Evolutionary conservation across 2,329 filamentous ascomycete genomes (phyloP).

Genomic region (Sclerotinia trifoliorum): DNA sequence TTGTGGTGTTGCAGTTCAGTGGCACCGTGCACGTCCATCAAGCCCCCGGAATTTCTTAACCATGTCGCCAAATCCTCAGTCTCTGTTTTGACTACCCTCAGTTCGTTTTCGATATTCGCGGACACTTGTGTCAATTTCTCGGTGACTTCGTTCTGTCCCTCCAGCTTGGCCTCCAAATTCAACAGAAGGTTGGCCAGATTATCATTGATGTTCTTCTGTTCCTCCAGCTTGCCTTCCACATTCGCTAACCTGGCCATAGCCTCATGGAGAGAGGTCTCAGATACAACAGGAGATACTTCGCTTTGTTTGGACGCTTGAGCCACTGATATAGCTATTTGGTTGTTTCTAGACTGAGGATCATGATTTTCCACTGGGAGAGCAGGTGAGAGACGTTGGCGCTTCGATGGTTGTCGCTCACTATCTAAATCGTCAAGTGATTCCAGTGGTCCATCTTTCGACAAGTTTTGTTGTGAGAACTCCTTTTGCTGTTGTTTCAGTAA

Average conservation of each 20-base stretch:
- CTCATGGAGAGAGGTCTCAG: background rate
- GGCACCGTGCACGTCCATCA: background rate
- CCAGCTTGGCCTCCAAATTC: background rate
- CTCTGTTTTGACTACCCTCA: background rate
- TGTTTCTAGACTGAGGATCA: background rate
- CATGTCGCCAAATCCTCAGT: background rate
- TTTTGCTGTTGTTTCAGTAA: background rate
- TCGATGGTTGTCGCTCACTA: background rate
- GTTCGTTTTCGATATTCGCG: background rate
- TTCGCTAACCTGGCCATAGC: background rate
- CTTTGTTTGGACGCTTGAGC: background rate
- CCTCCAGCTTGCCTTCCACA: background rate
- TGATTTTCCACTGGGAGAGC: background rate
- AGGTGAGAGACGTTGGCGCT: background rate
- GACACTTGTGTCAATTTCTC: background rate
- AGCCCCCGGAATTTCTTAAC: no score
- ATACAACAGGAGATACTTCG: background rate
- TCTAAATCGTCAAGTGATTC: background rate
- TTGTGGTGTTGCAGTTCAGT: background rate
- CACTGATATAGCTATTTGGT: background rate
- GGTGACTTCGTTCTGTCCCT: background rate
- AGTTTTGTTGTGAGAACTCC: background rate
- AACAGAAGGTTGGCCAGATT: background rate
- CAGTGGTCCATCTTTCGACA: background rate
- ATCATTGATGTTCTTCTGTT: background rate